Base-by-base conservation (phyloP, 768 basidiomycete species). In the Pholiota molesta region DNA sequence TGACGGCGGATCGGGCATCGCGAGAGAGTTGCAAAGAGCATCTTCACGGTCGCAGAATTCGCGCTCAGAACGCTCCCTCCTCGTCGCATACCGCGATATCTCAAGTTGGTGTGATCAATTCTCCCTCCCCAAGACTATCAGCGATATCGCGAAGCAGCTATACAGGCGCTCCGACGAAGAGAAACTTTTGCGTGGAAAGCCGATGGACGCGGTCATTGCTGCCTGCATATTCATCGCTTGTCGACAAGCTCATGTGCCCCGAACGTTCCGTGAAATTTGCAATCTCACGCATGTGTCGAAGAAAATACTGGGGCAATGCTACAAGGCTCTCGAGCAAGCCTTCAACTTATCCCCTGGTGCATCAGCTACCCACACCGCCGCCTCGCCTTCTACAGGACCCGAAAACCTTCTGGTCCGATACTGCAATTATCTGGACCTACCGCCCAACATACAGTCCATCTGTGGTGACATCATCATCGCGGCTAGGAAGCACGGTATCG, bases 151-250 rank as follows among this genome's bases (percentile, higher is more conserved):
- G 53, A 97, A 98, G 75, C 95, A 97, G 78, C 82, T 98, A 9
- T 99, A 96, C 82, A 97, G 97, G 77, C 92, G 96, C 49, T 93
- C 94, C 19, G 95, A 97, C 75, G 97, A 98, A 75, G 95, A 97
- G 74, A 94, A 95, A 72, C 83, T 96, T 23, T 81, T 97, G 3
- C 90, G 92, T 52, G 94, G 94, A 35, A 98, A 98, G 74, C 91
- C 91, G 1, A 83, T 94, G 65, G 91, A 95, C 61, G 95, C 95
- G 5, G 89, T 97, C 71, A 94, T 97, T 64, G 97, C 97, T 29
- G 96, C 97, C 1, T 98, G 97, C 77, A 96, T 99, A 71, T 97
- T 99, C 75, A 96, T 98, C 68, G 97, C 96, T 0, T 97, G 95
- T 73, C 85, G 97, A 39, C 93, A 96, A 75, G 95, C 92, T 8